Evolutionary conservation across 202 grass and related monocot species (phyloP).

Genomic region (Elaeis oleifera): DNA sequence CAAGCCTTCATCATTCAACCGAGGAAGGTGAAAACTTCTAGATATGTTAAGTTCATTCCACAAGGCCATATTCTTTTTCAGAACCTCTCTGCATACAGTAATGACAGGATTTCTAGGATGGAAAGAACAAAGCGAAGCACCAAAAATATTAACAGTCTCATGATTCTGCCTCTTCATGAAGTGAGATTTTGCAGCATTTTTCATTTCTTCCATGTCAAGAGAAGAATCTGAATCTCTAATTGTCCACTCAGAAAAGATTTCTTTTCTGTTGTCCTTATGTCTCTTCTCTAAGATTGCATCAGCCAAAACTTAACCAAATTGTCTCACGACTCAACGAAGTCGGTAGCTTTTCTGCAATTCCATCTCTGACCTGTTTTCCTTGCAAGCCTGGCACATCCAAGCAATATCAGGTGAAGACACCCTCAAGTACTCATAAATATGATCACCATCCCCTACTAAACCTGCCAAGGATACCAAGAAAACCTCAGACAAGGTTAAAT

Average conservation of each 20-base stretch:
- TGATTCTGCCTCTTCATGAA: conserved; percentile 7
- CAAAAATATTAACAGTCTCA: background rate
- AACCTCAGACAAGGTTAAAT: conserved; percentile 68
- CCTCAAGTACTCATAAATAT: conserved; percentile 62
- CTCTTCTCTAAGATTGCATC: conserved; percentile 44
- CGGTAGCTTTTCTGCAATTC: conserved; percentile 16
- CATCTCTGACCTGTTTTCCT: conserved; percentile 13
- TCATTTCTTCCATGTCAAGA: background rate
- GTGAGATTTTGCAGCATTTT: conserved; percentile 3
- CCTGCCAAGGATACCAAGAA: conserved; percentile 87
- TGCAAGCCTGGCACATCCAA: conserved; percentile 17
- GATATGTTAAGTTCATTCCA: conserved; percentile 81
- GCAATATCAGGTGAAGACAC: conserved; percentile 21
- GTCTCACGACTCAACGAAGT: conserved; percentile 30
- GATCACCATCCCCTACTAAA: conserved; percentile 62
- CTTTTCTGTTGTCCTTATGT: conserved; percentile 25
- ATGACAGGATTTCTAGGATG: conserved; percentile 57
- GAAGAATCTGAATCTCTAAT: conserved; percentile 20
- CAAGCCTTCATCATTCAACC: conserved; percentile 65
- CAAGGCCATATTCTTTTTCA: conserved; percentile 37
- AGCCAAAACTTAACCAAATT: conserved; percentile 61
- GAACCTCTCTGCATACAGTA: conserved; percentile 47
- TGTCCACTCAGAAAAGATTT: conserved; percentile 24
- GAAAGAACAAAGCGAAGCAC: conserved; percentile 13
- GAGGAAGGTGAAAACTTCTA: conserved; percentile 60